phyloP scores from a whole-genome alignment of 202 grass and related monocot species.

The Hordeum pubiflorum region DNA sequence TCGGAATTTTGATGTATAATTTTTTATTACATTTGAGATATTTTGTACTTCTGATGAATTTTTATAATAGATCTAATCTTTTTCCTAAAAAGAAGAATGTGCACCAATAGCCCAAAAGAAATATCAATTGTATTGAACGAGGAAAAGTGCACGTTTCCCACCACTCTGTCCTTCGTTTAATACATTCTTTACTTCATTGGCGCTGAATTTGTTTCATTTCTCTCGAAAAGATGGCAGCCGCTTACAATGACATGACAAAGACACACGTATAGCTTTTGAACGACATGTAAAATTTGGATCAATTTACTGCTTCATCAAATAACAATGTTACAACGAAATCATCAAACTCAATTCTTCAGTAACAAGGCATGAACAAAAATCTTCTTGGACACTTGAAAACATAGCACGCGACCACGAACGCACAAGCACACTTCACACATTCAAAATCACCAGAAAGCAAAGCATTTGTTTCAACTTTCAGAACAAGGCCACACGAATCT shows the following conservation, averaged over 20 bases:
- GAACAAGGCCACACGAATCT: neutral
- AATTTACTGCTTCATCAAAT: neutral
- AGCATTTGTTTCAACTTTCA: neutral
- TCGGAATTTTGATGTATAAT: too few relatives aligned
- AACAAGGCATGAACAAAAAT: neutral
- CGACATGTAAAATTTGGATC: neutral
- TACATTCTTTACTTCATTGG: too few relatives aligned
- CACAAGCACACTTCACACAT: neutral
- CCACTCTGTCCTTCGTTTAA: too few relatives aligned
- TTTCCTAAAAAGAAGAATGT: too few relatives aligned
- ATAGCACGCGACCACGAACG: neutral
- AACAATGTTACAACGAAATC: neutral
- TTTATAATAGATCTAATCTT: too few relatives aligned
- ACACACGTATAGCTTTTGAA: neutral
- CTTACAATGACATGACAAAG: neutral
- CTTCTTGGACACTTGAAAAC: neutral
- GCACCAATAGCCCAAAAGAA: too few relatives aligned
- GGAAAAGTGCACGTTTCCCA: too few relatives aligned
- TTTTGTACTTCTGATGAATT: too few relatives aligned
- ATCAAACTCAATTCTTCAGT: too few relatives aligned
- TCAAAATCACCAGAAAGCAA: neutral
- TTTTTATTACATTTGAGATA: too few relatives aligned
- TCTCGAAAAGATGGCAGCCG: neutral
- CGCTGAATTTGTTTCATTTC: neutral
- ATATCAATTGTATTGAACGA: too few relatives aligned